Base-by-base conservation (phyloP, 331 rosid genomes). In the Acacia concinna region DNA sequence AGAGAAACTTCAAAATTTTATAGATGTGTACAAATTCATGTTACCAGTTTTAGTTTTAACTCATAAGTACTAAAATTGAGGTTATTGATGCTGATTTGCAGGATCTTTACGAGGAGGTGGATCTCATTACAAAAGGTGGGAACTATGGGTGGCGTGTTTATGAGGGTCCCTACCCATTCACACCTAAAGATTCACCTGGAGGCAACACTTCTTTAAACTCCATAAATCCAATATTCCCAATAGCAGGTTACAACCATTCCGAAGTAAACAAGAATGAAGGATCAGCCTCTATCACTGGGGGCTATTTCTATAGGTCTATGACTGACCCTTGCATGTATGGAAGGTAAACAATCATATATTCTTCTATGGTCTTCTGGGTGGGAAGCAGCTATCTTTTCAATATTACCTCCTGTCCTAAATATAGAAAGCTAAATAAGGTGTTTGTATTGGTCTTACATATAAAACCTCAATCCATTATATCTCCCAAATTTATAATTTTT, bases 61-160 rank as follows among this genome's bases (percentile, higher is more conserved):
- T 10, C 31, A 1, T 2, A 21, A 41, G 35, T 69, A 32, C 46
- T 32, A 56, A 8, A 46, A 28, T 41, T 75, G 21, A 47, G 43
- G 75, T 8, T 44, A 71, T 46, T 75, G 6, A 15, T 41, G 43
- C 43, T 32, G n/a, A 63, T 73, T 78, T 78, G 78, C 86, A 94
- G 98, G 91, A 92, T 88, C 73, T 10, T 35, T 86, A 89, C 12
- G 97, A 94, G 79, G 98, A 94, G 77, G 95, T 94, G 75, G 94
- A 94, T 89, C 82, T 94, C 60, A 91, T 94, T 82, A 91, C 93
- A 23, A 94, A 89, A 84, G 92, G 94, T 28, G 97, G 97, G 78
- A 94, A 94, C 88, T 94, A 94, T n/a, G 98, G 98, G 2, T 94
- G 98, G 98, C 86, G 90, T 68, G 78, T 87, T 68, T 88, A 88